phyloP scores from a whole-genome alignment of 2,329 filamentous ascomycete genomes.

The Alternaria consortialis region DNA sequence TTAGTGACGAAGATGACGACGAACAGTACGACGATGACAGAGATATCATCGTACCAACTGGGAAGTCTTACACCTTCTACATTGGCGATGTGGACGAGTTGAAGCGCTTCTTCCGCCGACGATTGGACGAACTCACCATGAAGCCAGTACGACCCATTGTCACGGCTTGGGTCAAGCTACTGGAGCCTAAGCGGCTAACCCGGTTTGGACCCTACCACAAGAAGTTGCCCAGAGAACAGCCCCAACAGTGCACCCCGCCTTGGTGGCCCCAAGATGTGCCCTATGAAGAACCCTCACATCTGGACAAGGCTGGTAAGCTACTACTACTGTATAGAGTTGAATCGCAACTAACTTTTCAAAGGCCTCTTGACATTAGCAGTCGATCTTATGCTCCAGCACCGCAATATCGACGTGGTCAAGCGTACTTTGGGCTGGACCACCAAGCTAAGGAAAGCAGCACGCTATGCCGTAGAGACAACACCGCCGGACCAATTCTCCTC shows the following conservation, averaged over 20 bases:
- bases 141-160: conserved; percentile 44
- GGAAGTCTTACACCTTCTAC: conserved; percentile 30
- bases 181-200: conserved; percentile 37
- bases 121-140: conserved; percentile 44
- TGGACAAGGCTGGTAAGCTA: conserved; percentile 37
- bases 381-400: conserved; percentile 43
- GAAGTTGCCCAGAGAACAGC: conserved; percentile 21
- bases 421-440: conserved; percentile 34
- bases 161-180: conserved; percentile 44
- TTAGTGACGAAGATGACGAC: conserved; percentile 17
- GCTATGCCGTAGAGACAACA: conserved; percentile 31
- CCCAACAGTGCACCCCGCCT: conserved; percentile 27
- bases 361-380: conserved; percentile 39
- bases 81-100: conserved; percentile 37
- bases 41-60: conserved; percentile 16
- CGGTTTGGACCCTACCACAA: conserved; percentile 40
- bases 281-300: conserved; percentile 47
- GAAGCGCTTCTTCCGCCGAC: conserved; percentile 31
- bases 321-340: not conserved
- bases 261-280: conserved; percentile 44
- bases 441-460: conserved; percentile 33
- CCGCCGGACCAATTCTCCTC: conserved; percentile 39
- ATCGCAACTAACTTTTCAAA: conserved; percentile 18
- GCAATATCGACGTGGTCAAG: conserved; percentile 34
- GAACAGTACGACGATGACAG: not conserved